These are phyloP conservation scores for Durio zibethinus DNA, from an alignment of 345 rosid species.

Conservation along the genomic window DNA sequence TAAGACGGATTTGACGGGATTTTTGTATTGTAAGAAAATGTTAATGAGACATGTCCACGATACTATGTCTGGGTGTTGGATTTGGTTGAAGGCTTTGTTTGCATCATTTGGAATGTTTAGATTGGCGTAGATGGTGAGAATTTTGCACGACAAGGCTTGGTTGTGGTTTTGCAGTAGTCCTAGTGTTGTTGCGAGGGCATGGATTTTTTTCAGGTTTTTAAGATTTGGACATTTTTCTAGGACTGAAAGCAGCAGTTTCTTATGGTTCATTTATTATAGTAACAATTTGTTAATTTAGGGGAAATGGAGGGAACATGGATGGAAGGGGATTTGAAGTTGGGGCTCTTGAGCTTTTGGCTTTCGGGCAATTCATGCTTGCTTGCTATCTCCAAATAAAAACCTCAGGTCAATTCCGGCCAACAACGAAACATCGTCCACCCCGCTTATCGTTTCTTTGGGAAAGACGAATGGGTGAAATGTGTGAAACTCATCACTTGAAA, in stretches of 20 bases:
- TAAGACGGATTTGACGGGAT: slow-evolving; percentile 10
- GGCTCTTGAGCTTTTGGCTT: too few relatives aligned
- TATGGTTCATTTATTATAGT: not conserved
- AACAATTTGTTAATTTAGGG: not conserved
- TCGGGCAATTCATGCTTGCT: too few relatives aligned
- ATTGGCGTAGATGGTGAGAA: slow-evolving; percentile 15
- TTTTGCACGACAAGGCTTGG: slow-evolving; percentile 18
- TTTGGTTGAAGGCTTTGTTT: slow-evolving; percentile 13
- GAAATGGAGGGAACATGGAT: not conserved
- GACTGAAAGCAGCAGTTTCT: not conserved
- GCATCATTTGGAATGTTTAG: slow-evolving; percentile 13
- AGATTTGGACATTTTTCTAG: not conserved
- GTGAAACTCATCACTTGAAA: too few relatives aligned
- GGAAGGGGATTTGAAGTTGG: not conserved
- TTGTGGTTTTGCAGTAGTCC: slow-evolving; percentile 10
- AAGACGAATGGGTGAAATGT: too few relatives aligned
- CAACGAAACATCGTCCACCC: too few relatives aligned
- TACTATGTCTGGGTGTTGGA: slow-evolving; percentile 23
- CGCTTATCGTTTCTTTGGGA: too few relatives aligned
- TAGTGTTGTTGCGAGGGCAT: slow-evolving; percentile 9
- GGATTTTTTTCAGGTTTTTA: slow-evolving; percentile 20
- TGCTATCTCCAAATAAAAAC: too few relatives aligned
- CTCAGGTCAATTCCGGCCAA: too few relatives aligned
- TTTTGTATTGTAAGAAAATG: not conserved
- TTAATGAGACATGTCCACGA: slow-evolving; percentile 26